A percentile compares a stretch with the other conserved stretches of the same genome.
Conservation (phyloP, 2,329 filamentous ascomycete genomes). For the Colletotrichum filicis region DNA sequence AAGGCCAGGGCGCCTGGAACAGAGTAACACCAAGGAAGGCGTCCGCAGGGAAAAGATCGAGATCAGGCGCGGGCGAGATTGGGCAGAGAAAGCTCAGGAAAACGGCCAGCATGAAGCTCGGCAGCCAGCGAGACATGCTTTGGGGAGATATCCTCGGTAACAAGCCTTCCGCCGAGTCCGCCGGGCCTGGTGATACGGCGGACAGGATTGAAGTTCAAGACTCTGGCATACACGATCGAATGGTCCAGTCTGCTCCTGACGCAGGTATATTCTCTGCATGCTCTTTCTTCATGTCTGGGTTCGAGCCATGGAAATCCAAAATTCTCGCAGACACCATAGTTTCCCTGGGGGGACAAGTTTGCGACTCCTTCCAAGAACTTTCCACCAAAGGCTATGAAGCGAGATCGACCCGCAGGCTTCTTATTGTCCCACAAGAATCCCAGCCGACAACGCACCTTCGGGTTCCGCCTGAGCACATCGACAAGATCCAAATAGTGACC, state of each 20-base stretch:
- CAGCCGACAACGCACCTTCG: constrained; percentile 56
- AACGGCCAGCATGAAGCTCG: constrained; percentile 86
- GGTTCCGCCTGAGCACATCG: constrained; percentile 47
- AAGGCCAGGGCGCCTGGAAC: constrained; percentile 83
- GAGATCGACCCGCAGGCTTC: constrained; percentile 53
- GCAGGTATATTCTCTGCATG: constrained; percentile 64
- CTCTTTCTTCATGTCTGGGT: constrained; percentile 70
- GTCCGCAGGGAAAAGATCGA: constrained; percentile 67
- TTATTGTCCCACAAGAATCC: constrained; percentile 66
- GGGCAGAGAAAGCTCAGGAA: constrained; percentile 86
- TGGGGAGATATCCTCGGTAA: constrained; percentile 87
- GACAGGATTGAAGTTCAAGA: constrained; percentile 40
- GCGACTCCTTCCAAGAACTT: constrained; percentile 54
- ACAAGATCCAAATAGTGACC: constrained; percentile 70
- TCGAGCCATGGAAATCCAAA: constrained; percentile 61
- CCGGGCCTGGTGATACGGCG: constrained; percentile 9
- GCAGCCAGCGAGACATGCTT: constrained; percentile 82
- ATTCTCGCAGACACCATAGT: constrained; percentile 59
- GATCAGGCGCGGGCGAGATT: constrained; percentile 64
- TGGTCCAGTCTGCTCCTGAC: constrained; percentile 37
- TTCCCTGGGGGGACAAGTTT: constrained; percentile 59
- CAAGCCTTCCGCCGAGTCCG: constrained; percentile 25
- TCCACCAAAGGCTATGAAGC: constrained; percentile 43
- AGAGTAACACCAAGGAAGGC: constrained; percentile 58
- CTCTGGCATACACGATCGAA: constrained; percentile 44